Conservation (phyloP, 2,329 filamentous ascomycete genomes). For the Chaetomiaceae sp. region DNA sequence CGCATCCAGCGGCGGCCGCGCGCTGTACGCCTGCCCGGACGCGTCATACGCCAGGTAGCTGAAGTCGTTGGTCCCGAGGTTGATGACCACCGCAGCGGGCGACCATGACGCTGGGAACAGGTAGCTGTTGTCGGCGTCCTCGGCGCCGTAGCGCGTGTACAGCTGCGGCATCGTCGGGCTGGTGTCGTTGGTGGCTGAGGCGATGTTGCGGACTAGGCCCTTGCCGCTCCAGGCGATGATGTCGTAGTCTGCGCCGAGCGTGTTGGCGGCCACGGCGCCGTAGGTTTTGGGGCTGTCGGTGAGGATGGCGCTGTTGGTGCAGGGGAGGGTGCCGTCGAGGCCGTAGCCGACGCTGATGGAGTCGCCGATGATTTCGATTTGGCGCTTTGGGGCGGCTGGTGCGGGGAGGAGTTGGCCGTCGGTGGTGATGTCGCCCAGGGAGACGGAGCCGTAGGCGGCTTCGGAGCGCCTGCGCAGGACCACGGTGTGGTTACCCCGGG, state of each 20-base stretch:
- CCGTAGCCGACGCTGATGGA: background rate
- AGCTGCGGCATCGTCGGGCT: background rate
- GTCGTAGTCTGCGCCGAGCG: background rate
- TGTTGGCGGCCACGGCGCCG: background rate
- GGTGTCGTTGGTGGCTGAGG: background rate
- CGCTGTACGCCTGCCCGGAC: background rate
- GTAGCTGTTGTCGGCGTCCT: background rate
- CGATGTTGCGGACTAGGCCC: background rate
- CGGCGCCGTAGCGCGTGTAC: background rate
- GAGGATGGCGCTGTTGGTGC: background rate
- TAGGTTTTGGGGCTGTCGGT: background rate
- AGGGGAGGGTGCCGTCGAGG: background rate
- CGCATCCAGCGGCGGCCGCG: background rate
- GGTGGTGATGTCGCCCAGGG: background rate
- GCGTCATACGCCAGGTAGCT: background rate
- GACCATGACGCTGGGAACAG: background rate
- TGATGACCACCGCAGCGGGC: background rate
- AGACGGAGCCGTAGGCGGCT: background rate
- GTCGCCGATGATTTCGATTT: background rate
- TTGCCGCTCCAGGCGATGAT: background rate
- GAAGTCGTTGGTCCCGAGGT: constrained; percentile 1
- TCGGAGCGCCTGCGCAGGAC: background rate
- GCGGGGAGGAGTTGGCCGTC: background rate
- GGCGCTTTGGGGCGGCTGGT: background rate
- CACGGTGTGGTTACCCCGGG: background rate